Conservation (phyloP, 1,284 basidiomycete genomes). For the Boletus smithii region DNA sequence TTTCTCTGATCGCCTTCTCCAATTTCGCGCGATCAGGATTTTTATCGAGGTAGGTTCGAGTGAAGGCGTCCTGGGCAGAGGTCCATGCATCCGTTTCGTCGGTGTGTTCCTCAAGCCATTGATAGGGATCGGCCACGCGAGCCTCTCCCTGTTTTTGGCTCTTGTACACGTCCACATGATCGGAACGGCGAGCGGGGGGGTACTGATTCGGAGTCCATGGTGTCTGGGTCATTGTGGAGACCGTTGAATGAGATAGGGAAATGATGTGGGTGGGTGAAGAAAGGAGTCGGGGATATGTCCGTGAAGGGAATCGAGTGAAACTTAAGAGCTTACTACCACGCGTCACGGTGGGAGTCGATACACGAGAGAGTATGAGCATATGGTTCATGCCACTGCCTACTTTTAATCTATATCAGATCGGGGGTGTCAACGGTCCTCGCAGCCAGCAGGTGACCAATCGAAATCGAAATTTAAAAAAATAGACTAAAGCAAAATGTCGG, state of each 20-base stretch:
- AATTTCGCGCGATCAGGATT: conserved; percentile 56
- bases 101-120: conserved; percentile 63
- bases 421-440: conserved; percentile 34
- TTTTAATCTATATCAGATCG: conserved; percentile 29
- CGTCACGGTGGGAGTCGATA: conserved; percentile 18
- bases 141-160: conserved; percentile 60
- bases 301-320: conserved; percentile 11
- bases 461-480: conserved; percentile 3
- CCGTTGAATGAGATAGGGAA: conserved; percentile 22
- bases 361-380: conserved; percentile 7
- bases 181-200: conserved; percentile 59
- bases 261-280: conserved; percentile 11
- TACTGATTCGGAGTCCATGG: conserved; percentile 50
- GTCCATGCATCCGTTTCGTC: conserved; percentile 66
- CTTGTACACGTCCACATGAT: conserved; percentile 67
- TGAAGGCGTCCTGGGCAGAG: conserved; percentile 58
- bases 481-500: conserved; percentile 4
- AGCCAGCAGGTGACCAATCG: conserved; percentile 7
- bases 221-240: conserved; percentile 28
- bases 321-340: conserved; percentile 24
- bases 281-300: conserved; percentile 8
- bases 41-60: conserved; percentile 57
- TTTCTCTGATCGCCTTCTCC: conserved; percentile 57
- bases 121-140: conserved; percentile 67
- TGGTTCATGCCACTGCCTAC: conserved; percentile 1